phyloP scores from a whole-genome alignment of 1,139 yeast species.

The Candida smagusa region DNA sequence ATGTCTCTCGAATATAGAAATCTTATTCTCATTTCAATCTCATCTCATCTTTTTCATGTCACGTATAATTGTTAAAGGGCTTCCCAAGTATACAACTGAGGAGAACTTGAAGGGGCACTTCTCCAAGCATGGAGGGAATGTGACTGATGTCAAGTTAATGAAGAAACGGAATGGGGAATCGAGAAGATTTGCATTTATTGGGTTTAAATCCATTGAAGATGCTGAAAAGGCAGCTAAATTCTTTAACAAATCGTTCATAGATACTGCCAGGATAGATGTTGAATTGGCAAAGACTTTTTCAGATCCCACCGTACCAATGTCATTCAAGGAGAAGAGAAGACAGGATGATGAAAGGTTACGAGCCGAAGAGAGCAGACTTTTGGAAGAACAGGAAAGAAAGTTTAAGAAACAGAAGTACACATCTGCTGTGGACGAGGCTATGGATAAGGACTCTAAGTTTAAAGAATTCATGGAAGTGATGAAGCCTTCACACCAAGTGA shows the following conservation, averaged over 20 bases:
- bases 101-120: constrained; percentile 72
- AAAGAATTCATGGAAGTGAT: constrained; percentile 80
- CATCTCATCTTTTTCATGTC: constrained; percentile 50
- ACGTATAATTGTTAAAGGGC: constrained; percentile 90
- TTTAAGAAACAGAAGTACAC: constrained; percentile 23
- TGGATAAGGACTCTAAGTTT: constrained; percentile 63
- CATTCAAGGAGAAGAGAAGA: constrained; percentile 62
- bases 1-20: background rate
- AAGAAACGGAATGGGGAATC: constrained; percentile 80
- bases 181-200: constrained; percentile 90
- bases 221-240: constrained; percentile 77
- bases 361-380: constrained; percentile 52
- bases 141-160: constrained; percentile 87
- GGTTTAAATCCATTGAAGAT: constrained; percentile 67
- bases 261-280: constrained; percentile 77
- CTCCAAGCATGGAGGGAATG: constrained; percentile 49
- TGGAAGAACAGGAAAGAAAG: constrained; percentile 40
- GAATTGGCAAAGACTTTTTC: constrained; percentile 80
- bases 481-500: constrained; percentile 65
- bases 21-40: background rate
- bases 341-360: constrained; percentile 51
- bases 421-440: constrained; percentile 51
- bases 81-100: constrained; percentile 80
- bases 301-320: constrained; percentile 75
- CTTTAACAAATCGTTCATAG: constrained; percentile 76